phyloP scores from a whole-genome alignment of 2,329 filamentous ascomycete species.

The Microcyclosporella mali region DNA sequence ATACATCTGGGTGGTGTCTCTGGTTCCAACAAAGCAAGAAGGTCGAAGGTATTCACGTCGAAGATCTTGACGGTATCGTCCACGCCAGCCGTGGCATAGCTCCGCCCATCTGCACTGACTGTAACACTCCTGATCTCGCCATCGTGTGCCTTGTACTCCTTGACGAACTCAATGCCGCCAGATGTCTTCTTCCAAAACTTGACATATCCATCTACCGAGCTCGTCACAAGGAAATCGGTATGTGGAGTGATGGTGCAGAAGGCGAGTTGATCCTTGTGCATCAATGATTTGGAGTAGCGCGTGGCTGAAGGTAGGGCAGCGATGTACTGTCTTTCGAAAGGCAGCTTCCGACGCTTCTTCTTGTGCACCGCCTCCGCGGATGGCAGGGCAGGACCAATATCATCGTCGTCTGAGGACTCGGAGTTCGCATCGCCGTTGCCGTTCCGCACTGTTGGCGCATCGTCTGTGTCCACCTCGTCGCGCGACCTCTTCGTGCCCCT shows the following conservation, averaged over 20 bases:
- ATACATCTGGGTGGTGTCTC: constrained; percentile 69
- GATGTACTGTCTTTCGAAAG: constrained; percentile 92
- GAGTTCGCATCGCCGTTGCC: constrained; percentile 32
- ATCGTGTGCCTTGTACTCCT: constrained; percentile 88
- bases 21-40: constrained; percentile 74
- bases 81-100: constrained; percentile 79
- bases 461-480: constrained; percentile 20
- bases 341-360: constrained; percentile 83
- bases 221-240: constrained; percentile 93
- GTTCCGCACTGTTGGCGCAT: not conserved
- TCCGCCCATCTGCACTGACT: constrained; percentile 82
- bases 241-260: constrained; percentile 83
- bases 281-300: constrained; percentile 90
- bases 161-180: constrained; percentile 91
- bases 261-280: constrained; percentile 93
- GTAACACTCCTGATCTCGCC: constrained; percentile 79
- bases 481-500: constrained; percentile 28
- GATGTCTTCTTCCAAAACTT: constrained; percentile 97
- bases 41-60: constrained; percentile 61
- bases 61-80: constrained; percentile 77
- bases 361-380: constrained; percentile 68
- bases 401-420: constrained; percentile 64
- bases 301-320: constrained; percentile 74
- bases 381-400: constrained; percentile 87
- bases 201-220: constrained; percentile 88